These are phyloP conservation scores for Physaria fendleri DNA, from an alignment of 345 rosid genomes.

Conservation along the genomic window DNA sequence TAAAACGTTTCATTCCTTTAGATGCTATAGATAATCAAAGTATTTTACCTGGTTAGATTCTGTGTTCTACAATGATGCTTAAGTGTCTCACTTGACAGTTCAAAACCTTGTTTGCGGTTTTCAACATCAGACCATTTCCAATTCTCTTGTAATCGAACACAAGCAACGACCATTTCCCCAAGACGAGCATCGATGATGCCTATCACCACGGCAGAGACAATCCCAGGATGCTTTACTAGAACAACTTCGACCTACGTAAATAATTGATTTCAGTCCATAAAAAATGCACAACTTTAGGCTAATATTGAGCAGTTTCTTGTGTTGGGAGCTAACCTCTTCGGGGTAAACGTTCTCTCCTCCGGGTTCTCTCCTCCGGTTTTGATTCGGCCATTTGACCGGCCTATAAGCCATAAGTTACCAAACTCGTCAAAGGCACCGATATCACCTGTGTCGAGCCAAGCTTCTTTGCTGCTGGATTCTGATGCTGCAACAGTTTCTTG, in stretches of 20 bases:
- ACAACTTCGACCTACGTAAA: slow-evolving; percentile 50
- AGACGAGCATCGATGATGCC: slow-evolving; percentile 58
- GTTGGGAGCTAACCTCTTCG: slow-evolving; percentile 56
- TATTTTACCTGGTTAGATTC: slow-evolving; percentile 51
- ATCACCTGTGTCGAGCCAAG: slow-evolving; percentile 88
- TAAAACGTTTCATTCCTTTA: neutral
- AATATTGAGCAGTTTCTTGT: neutral
- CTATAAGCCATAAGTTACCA: slow-evolving; percentile 76
- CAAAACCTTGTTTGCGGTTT: slow-evolving; percentile 13
- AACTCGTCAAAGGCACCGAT: slow-evolving; percentile 48
- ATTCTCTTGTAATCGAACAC: slow-evolving; percentile 44
- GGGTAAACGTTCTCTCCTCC: slow-evolving; percentile 90
- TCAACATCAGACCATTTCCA: slow-evolving; percentile 55
- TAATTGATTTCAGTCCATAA: neutral
- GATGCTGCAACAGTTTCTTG: slow-evolving; percentile 19
- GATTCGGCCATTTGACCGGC: slow-evolving; percentile 61
- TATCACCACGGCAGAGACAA: slow-evolving; percentile 44
- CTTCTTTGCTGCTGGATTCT: slow-evolving; percentile 15
- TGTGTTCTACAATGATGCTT: slow-evolving; percentile 39
- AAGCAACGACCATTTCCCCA: slow-evolving; percentile 72
- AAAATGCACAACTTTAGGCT: neutral
- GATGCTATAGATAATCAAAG: neutral
- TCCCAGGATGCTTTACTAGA: slow-evolving; percentile 54
- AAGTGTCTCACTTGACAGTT: slow-evolving; percentile 49
- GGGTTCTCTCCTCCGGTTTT: slow-evolving; percentile 85